A percentile compares a stretch with the other conserved stretches of the same genome.
Conservation (phyloP, 2,329 filamentous ascomycete species). For the Penicillium sp. region DNA sequence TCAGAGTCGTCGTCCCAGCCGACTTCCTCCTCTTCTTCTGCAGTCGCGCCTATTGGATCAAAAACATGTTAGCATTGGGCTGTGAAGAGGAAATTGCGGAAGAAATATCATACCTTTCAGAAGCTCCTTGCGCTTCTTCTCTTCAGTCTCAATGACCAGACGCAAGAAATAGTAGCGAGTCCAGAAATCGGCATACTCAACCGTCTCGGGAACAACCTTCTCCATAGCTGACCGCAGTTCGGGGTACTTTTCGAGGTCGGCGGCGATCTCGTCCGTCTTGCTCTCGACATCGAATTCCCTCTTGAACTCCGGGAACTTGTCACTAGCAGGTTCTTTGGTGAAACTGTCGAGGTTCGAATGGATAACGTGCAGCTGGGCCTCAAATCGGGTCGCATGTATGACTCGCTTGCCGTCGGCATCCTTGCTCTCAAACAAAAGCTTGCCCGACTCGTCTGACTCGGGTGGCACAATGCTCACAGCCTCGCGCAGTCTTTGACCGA, state of each 20-base stretch:
- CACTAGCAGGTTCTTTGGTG: conserved; percentile 75
- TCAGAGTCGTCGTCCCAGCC: conserved; percentile 75
- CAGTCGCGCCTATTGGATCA: conserved; percentile 41
- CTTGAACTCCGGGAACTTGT: conserved; percentile 75
- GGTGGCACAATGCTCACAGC: conserved; percentile 87
- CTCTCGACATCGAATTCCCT: conserved; percentile 76
- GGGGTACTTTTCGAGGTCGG: conserved; percentile 81
- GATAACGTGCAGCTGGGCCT: conserved; percentile 94
- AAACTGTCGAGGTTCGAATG: conserved; percentile 85
- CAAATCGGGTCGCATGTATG: conserved; percentile 91
- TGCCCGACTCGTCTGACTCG: conserved; percentile 53
- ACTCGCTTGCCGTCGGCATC: conserved; percentile 87
- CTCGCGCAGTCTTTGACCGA: conserved; percentile 86
- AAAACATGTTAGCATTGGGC: conserved; percentile 8
- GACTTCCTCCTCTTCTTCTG: conserved; percentile 73
- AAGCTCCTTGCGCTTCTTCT: conserved; percentile 83
- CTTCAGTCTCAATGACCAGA: conserved; percentile 90
- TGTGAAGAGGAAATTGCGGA: background rate
- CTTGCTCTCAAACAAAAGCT: conserved; percentile 90
- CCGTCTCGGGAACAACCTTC: conserved; percentile 87
- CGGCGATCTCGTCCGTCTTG: conserved; percentile 82
- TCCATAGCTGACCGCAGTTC: conserved; percentile 91
- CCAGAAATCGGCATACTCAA: conserved; percentile 93
- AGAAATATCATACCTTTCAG: conserved; percentile 73
- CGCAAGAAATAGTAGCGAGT: conserved; percentile 92